Conservation (phyloP, 768 basidiomycete species). For the Inosperma sp. region DNA sequence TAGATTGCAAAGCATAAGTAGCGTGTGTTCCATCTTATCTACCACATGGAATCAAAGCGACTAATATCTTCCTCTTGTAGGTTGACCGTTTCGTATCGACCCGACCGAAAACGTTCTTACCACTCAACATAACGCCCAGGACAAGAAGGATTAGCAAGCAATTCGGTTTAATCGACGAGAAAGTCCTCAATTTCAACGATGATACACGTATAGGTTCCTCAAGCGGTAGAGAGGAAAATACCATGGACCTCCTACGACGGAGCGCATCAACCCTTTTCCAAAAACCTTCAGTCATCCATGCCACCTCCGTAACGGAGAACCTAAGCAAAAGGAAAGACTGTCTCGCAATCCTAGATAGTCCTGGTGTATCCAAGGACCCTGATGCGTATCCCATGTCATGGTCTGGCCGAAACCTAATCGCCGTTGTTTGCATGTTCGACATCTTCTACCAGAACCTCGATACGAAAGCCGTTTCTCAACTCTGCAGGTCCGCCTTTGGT, state of each 20-base stretch:
- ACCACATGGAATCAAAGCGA: background rate
- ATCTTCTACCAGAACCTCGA: constrained; percentile 62
- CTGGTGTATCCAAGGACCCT: constrained; percentile 50
- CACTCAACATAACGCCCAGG: constrained; percentile 59
- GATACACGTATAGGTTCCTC: constrained; percentile 20
- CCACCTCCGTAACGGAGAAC: constrained; percentile 55
- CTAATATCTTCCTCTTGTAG: constrained; percentile 26
- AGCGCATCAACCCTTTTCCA: constrained; percentile 50
- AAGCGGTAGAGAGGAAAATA: constrained; percentile 32
- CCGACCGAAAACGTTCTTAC: constrained; percentile 46
- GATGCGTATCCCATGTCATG: constrained; percentile 59
- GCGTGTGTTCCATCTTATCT: constrained; percentile 7
- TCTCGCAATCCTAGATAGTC: constrained; percentile 58
- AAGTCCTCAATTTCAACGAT: constrained; percentile 50
- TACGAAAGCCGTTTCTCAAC: constrained; percentile 46
- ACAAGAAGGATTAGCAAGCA: constrained; percentile 62
- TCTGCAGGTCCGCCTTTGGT: constrained; percentile 38
- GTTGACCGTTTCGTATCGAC: constrained; percentile 58
- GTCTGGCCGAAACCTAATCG: constrained; percentile 56
- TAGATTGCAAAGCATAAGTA: constrained; percentile 11
- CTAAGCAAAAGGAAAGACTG: constrained; percentile 51
- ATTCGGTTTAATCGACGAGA: constrained; percentile 56
- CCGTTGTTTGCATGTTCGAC: constrained; percentile 55
- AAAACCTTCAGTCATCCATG: constrained; percentile 23
- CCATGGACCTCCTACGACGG: constrained; percentile 45